phyloP scores from a whole-genome alignment of 2,329 filamentous ascomycete genomes.

The Cryphonectria carpinicola region DNA sequence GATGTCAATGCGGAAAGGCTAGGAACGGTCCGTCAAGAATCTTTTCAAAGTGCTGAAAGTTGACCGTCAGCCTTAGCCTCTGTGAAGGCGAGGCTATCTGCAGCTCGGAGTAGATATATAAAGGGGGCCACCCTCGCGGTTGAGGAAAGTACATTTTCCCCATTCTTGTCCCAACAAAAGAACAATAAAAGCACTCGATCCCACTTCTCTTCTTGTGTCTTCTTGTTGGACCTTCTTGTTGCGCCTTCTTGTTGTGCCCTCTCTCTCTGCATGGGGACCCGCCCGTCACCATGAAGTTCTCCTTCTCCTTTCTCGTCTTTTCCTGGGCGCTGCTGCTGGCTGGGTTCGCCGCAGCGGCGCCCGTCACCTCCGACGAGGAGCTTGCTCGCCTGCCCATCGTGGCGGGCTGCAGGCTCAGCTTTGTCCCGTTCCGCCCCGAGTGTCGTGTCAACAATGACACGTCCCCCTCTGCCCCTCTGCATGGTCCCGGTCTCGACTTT shows the following conservation, averaged over 20 bases:
- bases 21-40: not conserved
- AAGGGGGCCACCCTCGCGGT: not conserved
- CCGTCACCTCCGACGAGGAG: not conserved
- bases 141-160: not conserved
- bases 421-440: not conserved
- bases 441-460: not conserved
- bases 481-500: not conserved
- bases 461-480: not conserved
- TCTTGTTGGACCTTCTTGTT: not conserved
- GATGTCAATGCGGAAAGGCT: not conserved
- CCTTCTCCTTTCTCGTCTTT: not conserved
- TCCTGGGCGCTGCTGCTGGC: not conserved
- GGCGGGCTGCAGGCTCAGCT: not conserved
- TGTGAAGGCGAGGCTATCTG: not conserved
- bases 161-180: not conserved
- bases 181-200: not conserved
- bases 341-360: not conserved
- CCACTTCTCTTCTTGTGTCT: not conserved
- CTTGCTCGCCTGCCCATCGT: not conserved
- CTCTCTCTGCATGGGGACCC: not conserved
- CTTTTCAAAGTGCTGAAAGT: not conserved
- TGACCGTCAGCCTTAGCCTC: not conserved
- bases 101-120: not conserved
- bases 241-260: not conserved
- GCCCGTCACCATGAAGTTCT: not conserved